phyloP scores from a whole-genome alignment of 495 filamentous ascomycete genomes.

The Daldinia childiae region DNA sequence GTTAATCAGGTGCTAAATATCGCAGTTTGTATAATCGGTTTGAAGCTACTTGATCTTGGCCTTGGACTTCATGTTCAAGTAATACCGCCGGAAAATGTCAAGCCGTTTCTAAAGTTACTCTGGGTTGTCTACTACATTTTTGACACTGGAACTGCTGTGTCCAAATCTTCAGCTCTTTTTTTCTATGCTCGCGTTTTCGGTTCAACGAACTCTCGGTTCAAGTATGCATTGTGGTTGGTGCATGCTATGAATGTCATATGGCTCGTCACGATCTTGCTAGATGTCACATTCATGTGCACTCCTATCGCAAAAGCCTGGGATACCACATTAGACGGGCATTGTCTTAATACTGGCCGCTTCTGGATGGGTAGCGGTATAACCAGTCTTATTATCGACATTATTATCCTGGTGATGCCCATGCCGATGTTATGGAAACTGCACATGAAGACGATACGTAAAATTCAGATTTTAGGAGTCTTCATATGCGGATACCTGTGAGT shows the following conservation, averaged over 20 bases:
- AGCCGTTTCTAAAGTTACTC: neutral
- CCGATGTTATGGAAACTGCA: neutral
- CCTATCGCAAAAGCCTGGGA: neutral
- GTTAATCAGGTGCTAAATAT: neutral
- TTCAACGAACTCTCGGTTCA: neutral
- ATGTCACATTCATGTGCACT: neutral
- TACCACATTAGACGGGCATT: neutral
- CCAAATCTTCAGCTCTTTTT: neutral
- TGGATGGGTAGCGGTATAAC: neutral
- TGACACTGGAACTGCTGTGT: neutral
- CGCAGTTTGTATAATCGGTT: neutral
- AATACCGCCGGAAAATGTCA: neutral
- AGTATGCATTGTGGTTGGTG: neutral
- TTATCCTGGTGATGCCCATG: neutral
- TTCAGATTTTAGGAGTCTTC: neutral
- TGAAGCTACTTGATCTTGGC: neutral
- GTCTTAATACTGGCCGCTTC: neutral
- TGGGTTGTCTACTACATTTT: neutral
- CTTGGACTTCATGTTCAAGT: neutral
- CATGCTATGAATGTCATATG: neutral
- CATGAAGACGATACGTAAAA: neutral
- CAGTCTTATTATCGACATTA: neutral
- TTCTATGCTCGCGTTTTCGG: neutral
- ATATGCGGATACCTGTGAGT: neutral
- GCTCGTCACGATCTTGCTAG: neutral